Base-by-base conservation (phyloP, 148 eudicot species). In the Camellia sinensis region DNA sequence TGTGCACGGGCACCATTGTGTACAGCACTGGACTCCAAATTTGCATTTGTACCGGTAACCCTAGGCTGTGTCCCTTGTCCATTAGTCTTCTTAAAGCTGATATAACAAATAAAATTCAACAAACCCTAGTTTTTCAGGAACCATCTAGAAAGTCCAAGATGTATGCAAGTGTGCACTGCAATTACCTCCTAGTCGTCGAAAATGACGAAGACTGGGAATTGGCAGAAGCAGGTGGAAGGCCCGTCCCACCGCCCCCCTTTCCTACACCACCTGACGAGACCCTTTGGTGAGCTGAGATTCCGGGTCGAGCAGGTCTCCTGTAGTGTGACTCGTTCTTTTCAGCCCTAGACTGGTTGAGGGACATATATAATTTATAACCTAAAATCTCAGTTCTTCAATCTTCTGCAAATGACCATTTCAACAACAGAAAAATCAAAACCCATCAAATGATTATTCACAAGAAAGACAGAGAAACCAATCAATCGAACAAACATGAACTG, bases 271-370 rank as follows among this genome's bases (percentile, higher is more conserved):
- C 95, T 15, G 88, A 43, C 84, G 82, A 89, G 63, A 84, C 78
- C 59, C 89, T 90, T 50, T 76, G 88, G 73, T 89, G 86, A 81
- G 85, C 85, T 74, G 88, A 81, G 73, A 79, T 87, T 18, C 83
- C 87, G 37, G 92, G 87, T 87, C 91, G 92, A 54, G 81, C 88
- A 59, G 85, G 37, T 88, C 85, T 92, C 75, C 87, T 86, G 84
- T 88, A 85, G 73, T 87, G 90, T 19, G 90, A 82, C 78, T 90
- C 96, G 89, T 79, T 89, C 88, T 88, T 93, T n/a, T 91, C 97
- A 73, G 78, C 86, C 85, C 93, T 88, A 79, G 90, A 83, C 92
- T 92, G 99, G 89, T 96, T 93, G 85, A 83, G 79, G 98, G 97
- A 92, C 99, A 96, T 96, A 93, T 80, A 93, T 91, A 22, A 74